Evolutionary conservation across 129 eudicot genomes (phyloP), one percentile per base, ranked within the genome.

Genomic region (Chrysanthemum makinoi): DNA sequence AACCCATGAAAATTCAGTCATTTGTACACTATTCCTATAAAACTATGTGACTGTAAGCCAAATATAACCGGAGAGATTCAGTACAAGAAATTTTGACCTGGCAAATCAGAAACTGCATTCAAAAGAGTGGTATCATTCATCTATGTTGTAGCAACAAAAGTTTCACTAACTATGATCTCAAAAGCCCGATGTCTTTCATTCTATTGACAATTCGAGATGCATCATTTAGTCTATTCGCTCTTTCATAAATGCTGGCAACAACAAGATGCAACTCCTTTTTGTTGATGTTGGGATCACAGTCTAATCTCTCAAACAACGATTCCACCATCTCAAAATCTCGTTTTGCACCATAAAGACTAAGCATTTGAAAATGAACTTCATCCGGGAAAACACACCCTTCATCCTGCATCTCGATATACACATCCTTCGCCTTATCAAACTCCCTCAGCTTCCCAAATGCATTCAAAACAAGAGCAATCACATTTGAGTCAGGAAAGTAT

Each of bases 291-390:
- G 83, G 69, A 79, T 94, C 92, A 43, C 65, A 14, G 61, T 87
- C 81, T 67, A 94, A 75, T 63, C 76, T 82, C 80, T 82, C 84
- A 60, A 89, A 89, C 47, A 87, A 77, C 1, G 62, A 28, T 53
- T 89, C 93, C 20, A 94, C 86, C 85, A 62, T 83, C 69, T 84
- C 80, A 55, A 87, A 94, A 77, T 89, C 90, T 66, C 86, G 65
- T 80, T 81, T 82, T 35, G 88, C 92, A 11, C 95, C 96, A 71
- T 79, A 86, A n/a, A 94, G 74, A 72, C 95, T 83, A 61, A 89
- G 53, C 98, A 94, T 94, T 75, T 94, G 96, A 73, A 94, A 94
- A 68, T 94, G 97, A 70, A 89, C 90, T 72, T 94, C 97, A 71
- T 89, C 91, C 0, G 90, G 87, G 66, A 94, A 94, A 69, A 87